Base-by-base conservation (phyloP, 2,329 filamentous ascomycete genomes). In the Diaporthe sp. region DNA sequence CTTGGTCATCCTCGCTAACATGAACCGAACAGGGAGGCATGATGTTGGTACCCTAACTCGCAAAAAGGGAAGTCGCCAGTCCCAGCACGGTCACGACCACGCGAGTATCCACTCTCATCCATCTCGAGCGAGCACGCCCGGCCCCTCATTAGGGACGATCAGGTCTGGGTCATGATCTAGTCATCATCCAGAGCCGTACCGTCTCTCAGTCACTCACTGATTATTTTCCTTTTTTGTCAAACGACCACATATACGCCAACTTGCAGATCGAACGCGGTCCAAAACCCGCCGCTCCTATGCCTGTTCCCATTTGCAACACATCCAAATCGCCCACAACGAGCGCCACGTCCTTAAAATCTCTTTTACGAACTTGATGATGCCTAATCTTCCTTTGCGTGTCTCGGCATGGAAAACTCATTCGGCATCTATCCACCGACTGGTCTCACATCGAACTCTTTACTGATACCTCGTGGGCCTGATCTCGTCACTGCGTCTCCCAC, bases 11-110 rank as follows among this genome's bases (percentile, higher is more conserved):
- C 13, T 50, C 15, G 38, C 61, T 73, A 50, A 73, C 61, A 19
- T 10, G 8, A 9, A 3, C 28, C 38, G 50, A 19, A 33, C 67
- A 94, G 92, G 93, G 78, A 94, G 94, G 85, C 93, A 95, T 80
- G 93, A 95, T 81, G 93, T 95, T 66, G 89, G 90, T 72, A 90
- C 87, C 72, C 82, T 93, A 68, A 85, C 88, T 74, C 85, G 85
- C 75, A 83, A 84, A 66, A 88, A 86, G 81, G 86, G 85, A 77
- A 83, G 85, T 74, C 86, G 87, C 47, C 78, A 86, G 76, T 78
- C 82, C 38, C 80, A 82, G 72, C 79, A 82, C 68, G 76, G 79
- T 52, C 82, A 83, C 72, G 76, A 78, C 8, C 79, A 81, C 10
- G 57, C 58, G 47, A 61, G 70, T 42, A 71, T 70, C 74, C 64